phyloP scores from a whole-genome alignment of 139 green algal species.

The Edaphochlamys debaryana region DNA sequence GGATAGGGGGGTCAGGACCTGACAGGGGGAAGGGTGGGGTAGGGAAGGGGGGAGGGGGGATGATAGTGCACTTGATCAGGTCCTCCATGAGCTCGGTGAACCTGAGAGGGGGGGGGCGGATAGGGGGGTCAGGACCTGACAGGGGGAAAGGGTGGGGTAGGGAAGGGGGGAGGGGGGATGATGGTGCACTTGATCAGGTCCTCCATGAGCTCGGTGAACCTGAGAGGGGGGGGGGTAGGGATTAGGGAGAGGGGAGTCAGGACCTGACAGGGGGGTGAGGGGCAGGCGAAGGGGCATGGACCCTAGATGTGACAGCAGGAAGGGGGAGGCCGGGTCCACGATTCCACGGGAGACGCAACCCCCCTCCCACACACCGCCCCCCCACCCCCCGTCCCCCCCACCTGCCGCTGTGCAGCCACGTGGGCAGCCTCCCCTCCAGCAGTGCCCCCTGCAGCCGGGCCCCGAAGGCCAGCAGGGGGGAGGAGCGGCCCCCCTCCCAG shows the following conservation, averaged over 20 bases:
- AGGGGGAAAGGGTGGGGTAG: not conserved
- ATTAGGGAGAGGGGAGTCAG: not conserved
- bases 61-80: conserved; percentile 18
- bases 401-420: conserved; percentile 27
- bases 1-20: not conserved
- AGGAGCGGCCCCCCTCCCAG: conserved; percentile 5
- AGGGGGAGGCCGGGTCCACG: too few species aligned
- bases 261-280: not conserved
- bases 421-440: conserved; percentile 7
- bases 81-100: not conserved
- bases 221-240: not conserved
- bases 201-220: conserved; percentile 34
- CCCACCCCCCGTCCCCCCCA: not conserved
- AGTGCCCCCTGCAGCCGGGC: conserved; percentile 27
- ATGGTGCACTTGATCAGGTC: conserved; percentile 21
- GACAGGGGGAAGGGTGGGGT: not conserved
- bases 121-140: not conserved
- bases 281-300: not conserved
- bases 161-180: not conserved
- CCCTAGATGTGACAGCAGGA: not conserved
- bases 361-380: not conserved
- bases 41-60: not conserved
- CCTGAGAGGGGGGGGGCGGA: too few species aligned
- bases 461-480: conserved; percentile 27
- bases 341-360: not conserved